These are phyloP conservation scores for Tetrapisispora arboricola DNA, from an alignment of 805 yeast species.

Conservation along the genomic window DNA sequence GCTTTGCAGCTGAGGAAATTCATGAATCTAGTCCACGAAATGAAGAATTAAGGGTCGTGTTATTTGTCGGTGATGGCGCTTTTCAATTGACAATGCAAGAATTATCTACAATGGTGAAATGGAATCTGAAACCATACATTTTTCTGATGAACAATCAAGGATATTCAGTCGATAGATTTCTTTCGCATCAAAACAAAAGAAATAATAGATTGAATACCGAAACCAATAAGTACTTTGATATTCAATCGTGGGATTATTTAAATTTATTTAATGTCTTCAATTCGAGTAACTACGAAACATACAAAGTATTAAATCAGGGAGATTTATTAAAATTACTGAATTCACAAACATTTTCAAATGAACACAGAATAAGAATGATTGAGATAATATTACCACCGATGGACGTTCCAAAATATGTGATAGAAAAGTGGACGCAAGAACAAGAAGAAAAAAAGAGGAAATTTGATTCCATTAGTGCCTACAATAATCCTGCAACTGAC, in stretches of 20 bases:
- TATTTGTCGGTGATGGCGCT: conserved; percentile 62
- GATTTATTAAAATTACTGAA: conserved; percentile 38
- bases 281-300: conserved; percentile 38
- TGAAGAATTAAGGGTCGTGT: conserved; percentile 36
- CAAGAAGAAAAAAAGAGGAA: conserved; percentile 13
- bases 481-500: not conserved
- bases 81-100: conserved; percentile 59
- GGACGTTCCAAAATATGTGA: conserved; percentile 42
- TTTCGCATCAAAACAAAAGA: conserved; percentile 36
- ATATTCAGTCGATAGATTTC: conserved; percentile 54
- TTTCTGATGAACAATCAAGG: conserved; percentile 56
- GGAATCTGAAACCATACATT: conserved; percentile 46
- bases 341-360: conserved; percentile 31
- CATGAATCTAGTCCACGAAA: conserved; percentile 1
- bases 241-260: conserved; percentile 52
- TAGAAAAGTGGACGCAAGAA: conserved; percentile 20
- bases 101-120: conserved; percentile 46
- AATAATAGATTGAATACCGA: conserved; percentile 7
- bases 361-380: conserved; percentile 40
- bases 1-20: conserved; percentile 44
- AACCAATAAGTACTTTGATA: conserved; percentile 45
- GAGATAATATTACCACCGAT: conserved; percentile 48
- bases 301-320: conserved; percentile 37
- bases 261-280: conserved; percentile 42
- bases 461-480: not conserved